Base-by-base conservation (phyloP, 1,284 basidiomycete genomes). In the Boletus albobrunnescens region DNA sequence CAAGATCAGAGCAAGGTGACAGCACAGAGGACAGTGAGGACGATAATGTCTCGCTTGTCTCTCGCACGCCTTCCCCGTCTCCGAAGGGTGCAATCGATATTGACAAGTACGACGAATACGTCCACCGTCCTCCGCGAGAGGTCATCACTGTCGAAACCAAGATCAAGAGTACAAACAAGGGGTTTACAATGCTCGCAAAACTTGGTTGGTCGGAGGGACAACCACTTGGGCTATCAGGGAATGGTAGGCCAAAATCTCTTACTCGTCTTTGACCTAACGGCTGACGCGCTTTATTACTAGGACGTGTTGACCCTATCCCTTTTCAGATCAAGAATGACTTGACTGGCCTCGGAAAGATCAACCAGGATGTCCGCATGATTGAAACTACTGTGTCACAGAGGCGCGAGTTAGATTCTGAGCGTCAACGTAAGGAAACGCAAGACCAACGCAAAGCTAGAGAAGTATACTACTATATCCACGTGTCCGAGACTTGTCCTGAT, bases 171-270 rank as follows among this genome's bases (percentile, higher is more conserved):
- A 76, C 77, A 27, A 91, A 91, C 67, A 84, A 82, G 59, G 88
- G 88, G 14, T 90, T 89, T 61, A 73, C 79, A 13, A 77, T 91
- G 74, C 77, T 91, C 3, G 76, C 82, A 20, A 90, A 84, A 65
- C 76, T 91, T 48, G 88, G 88, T 7, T 91, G 88, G 88, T 69
- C 74, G 0, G 84, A 88, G 60, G 88, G 88, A 3, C 78, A 84
- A 54, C 81, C 85, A 14, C 69, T 91, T 2, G 87, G 88, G 10
- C 55, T 85, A n/a, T 83, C 86, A 45, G 78, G 74, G 16, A 82
- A 89, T 47, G 87, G 87, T 88, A 58, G 17, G 49, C 37, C 44
- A 31, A 9, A 14, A 30, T 44, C 24, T 20, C 17, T 33, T 28
- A 13, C 24, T 40, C 30, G 10, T 16, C 10, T 32, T 26, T 13